A percentile compares a stretch with the other conserved stretches of the same genome.
phyloP scores from a whole-genome alignment of 352 stramenopile genomes.

The Pythium dissimile region DNA sequence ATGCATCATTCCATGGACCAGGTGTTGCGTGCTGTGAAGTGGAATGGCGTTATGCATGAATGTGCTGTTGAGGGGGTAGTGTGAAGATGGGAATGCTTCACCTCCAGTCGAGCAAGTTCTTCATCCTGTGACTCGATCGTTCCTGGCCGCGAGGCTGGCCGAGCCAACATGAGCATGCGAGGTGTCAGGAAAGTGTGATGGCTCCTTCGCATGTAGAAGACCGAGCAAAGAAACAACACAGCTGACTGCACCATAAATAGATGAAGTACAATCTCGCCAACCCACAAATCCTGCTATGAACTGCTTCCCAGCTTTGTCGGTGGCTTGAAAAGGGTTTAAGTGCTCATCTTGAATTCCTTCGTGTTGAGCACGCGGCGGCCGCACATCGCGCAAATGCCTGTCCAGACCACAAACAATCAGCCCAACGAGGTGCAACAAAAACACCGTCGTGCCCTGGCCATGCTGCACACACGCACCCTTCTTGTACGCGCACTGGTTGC shows the following conservation, averaged over 20 bases:
- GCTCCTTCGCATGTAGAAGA: too few species aligned
- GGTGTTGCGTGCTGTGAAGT: constrained; percentile 19
- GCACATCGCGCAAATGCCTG: constrained; percentile 68
- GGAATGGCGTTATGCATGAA: too few species aligned
- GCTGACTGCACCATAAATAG: constrained; percentile 21
- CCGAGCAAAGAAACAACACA: too few species aligned
- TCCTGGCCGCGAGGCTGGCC: background rate
- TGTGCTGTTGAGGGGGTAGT: too few species aligned
- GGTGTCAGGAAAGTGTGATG: too few species aligned
- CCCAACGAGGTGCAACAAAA: background rate
- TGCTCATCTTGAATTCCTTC: constrained; percentile 63
- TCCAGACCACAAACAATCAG: background rate
- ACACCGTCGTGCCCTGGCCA: background rate
- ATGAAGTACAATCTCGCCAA: constrained; percentile 4
- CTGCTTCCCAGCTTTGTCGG: background rate
- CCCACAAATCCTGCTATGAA: too few species aligned
- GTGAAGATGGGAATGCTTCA: background rate
- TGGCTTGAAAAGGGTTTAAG: background rate
- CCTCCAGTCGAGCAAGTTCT: constrained; percentile 20
- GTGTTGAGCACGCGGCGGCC: constrained; percentile 59
- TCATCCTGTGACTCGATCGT: constrained; percentile 15
- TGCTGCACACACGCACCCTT: constrained; percentile 38
- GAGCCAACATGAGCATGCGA: background rate
- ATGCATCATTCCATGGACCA: constrained; percentile 21
- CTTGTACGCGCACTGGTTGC: constrained; percentile 75